Conservation (phyloP, 2,329 filamentous ascomycete genomes). For the Xylariaceae sp. region DNA sequence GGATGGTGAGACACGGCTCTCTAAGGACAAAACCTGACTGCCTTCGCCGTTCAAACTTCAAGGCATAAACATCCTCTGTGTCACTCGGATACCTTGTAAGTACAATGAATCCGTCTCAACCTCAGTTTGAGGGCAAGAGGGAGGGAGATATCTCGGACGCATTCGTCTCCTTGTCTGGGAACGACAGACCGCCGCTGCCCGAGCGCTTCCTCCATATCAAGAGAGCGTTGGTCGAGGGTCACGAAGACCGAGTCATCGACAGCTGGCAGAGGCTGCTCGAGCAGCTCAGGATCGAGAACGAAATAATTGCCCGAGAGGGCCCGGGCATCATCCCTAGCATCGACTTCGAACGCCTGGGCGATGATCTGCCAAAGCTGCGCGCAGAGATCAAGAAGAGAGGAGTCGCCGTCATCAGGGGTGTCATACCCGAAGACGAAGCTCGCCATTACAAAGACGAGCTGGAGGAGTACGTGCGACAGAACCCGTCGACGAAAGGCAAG, state of each 20-base stretch:
- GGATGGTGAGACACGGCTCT: too few species aligned
- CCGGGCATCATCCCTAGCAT: constrained; percentile 46
- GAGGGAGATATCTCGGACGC: constrained; percentile 57
- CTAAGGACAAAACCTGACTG: too few species aligned
- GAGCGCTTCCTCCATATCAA: constrained; percentile 51
- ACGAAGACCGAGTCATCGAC: constrained; percentile 37
- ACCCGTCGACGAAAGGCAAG: constrained; percentile 49
- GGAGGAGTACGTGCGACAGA: constrained; percentile 57
- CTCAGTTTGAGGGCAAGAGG: constrained; percentile 30
- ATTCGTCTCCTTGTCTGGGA: constrained; percentile 51
- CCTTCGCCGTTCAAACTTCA: too few species aligned
- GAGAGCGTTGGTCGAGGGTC: constrained; percentile 39
- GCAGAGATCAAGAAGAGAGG: constrained; percentile 54
- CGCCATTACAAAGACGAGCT: constrained; percentile 57
- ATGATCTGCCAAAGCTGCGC: constrained; percentile 26
- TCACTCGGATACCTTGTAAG: too few species aligned
- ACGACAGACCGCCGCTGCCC: constrained; percentile 38
- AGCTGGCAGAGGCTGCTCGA: constrained; percentile 43
- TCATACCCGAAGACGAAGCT: constrained; percentile 56
- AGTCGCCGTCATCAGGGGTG: constrained; percentile 56
- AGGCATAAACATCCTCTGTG: too few species aligned
- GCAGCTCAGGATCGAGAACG: constrained; percentile 38
- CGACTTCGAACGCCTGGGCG: constrained; percentile 37
- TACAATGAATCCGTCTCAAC: too few species aligned
- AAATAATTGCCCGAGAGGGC: constrained; percentile 35